Base-by-base conservation (phyloP, 352 stramenopile species). In the Phytophthora boehmeriae region DNA sequence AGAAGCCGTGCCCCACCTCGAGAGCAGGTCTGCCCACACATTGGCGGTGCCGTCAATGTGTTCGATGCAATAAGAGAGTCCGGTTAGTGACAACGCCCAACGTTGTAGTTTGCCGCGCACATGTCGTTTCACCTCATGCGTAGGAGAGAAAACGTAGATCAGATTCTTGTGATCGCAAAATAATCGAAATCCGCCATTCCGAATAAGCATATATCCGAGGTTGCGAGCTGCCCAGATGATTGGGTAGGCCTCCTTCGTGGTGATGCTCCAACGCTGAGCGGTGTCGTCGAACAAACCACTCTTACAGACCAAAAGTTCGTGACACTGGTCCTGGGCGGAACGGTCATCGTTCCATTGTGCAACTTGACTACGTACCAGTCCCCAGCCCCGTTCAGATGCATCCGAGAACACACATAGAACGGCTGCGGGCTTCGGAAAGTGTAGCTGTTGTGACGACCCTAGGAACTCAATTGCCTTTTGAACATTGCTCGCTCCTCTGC, bases 151-250 rank as follows among this genome's bases (percentile, higher is more conserved):
- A 0, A 71, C 41, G 16, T 73, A 48, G 32, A 73, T 70, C 0
- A 68, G 49, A 19, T 62, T 73, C 8, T 32, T 41, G 35, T 68
- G 67, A 17, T 69, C 61, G 17, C 55, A 66, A 20, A 48, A 71
- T 23, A 71, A 48, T 2, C 39, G 23, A 32, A 75, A 68, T 14
- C 6, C 4, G 8, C 13, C 6, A 4, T 9, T 6, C 19, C 9
- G 4, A 6, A 13, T 6, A 11, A 42, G 35, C 6, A 47, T 6
- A 28, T 47, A 47, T 10, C 8, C 41, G 16, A 47, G 41, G 10
- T 28, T 30, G 11, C n/a, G 4, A 9, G 8, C 8, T 20, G 52
- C 54, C 22, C 4, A 38, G 19, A 62, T 27, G 27, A 69, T 63
- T 0, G 53, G 54, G 35, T 53, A 62, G 0, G 54, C 59, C 28